phyloP scores from a whole-genome alignment of 768 basidiomycete genomes.

The Pleurotus giganteus region DNA sequence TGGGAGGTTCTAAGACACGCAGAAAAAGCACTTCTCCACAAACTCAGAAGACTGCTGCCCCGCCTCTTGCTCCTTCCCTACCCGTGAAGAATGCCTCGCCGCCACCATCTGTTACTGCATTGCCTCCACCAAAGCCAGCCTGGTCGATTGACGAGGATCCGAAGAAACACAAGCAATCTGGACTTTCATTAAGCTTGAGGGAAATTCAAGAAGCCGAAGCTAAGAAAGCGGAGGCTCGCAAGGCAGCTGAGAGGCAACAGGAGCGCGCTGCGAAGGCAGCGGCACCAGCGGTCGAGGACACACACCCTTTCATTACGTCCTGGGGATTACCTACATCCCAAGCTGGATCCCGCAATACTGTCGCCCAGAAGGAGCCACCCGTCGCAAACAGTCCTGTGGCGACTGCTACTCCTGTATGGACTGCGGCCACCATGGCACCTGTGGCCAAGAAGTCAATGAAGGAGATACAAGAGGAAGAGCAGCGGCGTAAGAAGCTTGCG shows the following conservation, averaged over 20 bases:
- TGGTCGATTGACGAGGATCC: slow-evolving; percentile 73
- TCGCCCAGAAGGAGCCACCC: slow-evolving; percentile 42
- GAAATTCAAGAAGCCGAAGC: slow-evolving; percentile 96
- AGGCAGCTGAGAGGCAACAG: slow-evolving; percentile 69
- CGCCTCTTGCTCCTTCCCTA: slow-evolving; percentile 16
- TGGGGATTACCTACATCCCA: slow-evolving; percentile 91
- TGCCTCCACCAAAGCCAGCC: slow-evolving; percentile 27
- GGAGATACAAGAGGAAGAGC: slow-evolving; percentile 98
- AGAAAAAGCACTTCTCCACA: slow-evolving; percentile 15
- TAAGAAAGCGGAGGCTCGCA: slow-evolving; percentile 75
- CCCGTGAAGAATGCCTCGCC: slow-evolving; percentile 19
- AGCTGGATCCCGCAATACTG: slow-evolving; percentile 47
- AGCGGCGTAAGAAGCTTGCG: slow-evolving; percentile 70
- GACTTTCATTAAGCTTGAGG: slow-evolving; percentile 65
- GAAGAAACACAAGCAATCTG: slow-evolving; percentile 47
- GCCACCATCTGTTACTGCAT: slow-evolving; percentile 17
- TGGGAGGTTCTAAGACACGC: slow-evolving; percentile 16
- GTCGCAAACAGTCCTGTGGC: slow-evolving; percentile 15
- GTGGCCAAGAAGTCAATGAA: slow-evolving; percentile 89
- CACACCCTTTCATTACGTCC: slow-evolving; percentile 63
- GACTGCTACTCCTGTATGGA: slow-evolving; percentile 65
- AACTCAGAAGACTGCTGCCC: slow-evolving; percentile 14
- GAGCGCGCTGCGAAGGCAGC: slow-evolving; percentile 56
- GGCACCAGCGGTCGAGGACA: slow-evolving; percentile 47
- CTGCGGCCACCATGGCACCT: slow-evolving; percentile 51